phyloP scores from a whole-genome alignment of 345 rosid genomes.

The Salix caprea region DNA sequence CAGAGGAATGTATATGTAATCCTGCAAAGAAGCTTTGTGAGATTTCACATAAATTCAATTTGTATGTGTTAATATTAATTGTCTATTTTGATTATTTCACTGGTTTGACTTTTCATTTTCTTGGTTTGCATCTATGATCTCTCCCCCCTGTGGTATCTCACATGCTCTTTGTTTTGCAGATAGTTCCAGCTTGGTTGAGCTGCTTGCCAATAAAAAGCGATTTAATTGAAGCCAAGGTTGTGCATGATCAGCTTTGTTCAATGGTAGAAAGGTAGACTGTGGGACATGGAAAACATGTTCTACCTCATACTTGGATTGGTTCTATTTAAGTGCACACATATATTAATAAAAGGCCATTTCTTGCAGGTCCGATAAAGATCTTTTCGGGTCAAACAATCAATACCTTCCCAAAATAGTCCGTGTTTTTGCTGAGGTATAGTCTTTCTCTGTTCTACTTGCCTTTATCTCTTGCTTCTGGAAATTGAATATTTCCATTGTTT shows the following conservation, averaged over 20 bases:
- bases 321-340: not conserved
- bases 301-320: not conserved
- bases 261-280: slow-evolving; percentile 83
- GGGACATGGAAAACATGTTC: not conserved
- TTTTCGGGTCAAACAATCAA: slow-evolving; percentile 84
- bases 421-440: slow-evolving; percentile 78
- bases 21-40: too few species aligned
- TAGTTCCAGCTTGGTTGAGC: slow-evolving; percentile 95
- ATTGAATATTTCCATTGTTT: not conserved
- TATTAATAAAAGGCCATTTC: not conserved
- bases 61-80: too few species aligned
- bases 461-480: not conserved
- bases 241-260: slow-evolving; percentile 88
- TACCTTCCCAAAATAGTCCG: slow-evolving; percentile 77
- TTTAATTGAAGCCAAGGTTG: slow-evolving; percentile 92
- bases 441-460: not conserved
- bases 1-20: too few species aligned
- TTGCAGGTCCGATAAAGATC: slow-evolving; percentile 75
- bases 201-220: slow-evolving; percentile 92
- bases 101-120: not conserved
- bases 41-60: too few species aligned
- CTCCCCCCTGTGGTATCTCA: not conserved
- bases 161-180: slow-evolving; percentile 35
- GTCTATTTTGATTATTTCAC: too few species aligned
- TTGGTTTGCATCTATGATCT: too few species aligned